Evolutionary conservation across 176 grass and related monocot species (phyloP), one percentile per base, ranked within the genome.

Genomic region (Musa troglodytarum): DNA sequence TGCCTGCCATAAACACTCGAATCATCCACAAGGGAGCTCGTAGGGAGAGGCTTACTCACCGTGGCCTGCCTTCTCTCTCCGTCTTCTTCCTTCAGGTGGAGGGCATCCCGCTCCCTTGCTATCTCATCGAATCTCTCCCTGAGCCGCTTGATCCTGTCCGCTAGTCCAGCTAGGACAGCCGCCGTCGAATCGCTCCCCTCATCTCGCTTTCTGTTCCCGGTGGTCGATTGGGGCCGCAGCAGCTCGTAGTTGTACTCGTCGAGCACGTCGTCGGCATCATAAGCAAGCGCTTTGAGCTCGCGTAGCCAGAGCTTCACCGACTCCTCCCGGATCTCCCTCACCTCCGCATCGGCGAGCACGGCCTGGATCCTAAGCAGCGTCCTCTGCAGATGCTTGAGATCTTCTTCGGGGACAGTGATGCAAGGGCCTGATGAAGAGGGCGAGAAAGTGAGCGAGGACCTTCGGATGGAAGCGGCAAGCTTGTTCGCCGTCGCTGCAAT

Each of bases 41-140:
- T 81, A 19, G 11, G 24, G 17, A 16, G 13, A 49, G 56, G 54
- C 22, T 81, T 64, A 56, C 8, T 9, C 28, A 58, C 13, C 2
- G 2, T 50, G 17, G 2, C 10, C 0, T 51, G 50, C 9, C 68
- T 11, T 43, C 69, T 81, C 55, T 64, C 52, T 64, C 29, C 68
- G 9, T 73, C 68, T 61, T 72, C 78, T 50, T 59, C 67, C 53
- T 53, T 72, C 26, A 81, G 13, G 8, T 68, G 51, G 16, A 81
- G 20, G 17, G 52, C 24, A 16, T 81, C 24, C 51, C 68, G 49
- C 25, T 73, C 78, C 50, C 23, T 51, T 54, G 78, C 58, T 25
- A 81, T 73, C 16, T 63, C 78, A 50, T 81, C 78, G 59, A 81
- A 81, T 50, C 50, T 28, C 69, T 13, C 21, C 9, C 54, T 81